Evolutionary conservation across 2,329 filamentous ascomycete genomes (phyloP), one percentile per base, ranked within the genome.

Genomic region (Rhinocladiella mackenziei): DNA sequence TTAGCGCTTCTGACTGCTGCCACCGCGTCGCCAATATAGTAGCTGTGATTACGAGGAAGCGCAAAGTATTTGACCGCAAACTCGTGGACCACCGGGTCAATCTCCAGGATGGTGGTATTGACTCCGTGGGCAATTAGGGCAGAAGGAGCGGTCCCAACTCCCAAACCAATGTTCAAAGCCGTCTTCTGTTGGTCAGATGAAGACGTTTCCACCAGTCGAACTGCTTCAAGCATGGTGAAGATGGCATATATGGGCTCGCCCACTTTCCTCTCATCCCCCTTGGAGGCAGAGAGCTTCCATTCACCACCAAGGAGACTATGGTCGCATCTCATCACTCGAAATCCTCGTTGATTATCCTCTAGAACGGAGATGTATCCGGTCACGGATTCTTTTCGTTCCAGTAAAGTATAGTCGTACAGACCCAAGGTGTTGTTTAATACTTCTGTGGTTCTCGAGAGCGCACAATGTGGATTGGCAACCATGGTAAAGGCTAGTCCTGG

Each of bases 191-290:
- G 66, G 9, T 19, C 31, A 1, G 28, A 7, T 6, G 48, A 43
- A 9, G 39, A 11, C 1, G 72, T 72, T 56, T 92, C 74, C 17
- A 95, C 74, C 22, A 98, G 75, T 15, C 92, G 79, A 5, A 97
- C 84, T 3, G 91, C 88, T 64, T 98, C 92, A 1, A 98, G 78
- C 76, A 95, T 94, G 18, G 87, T 83, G 63, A 98, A 98, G n/a
- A 97, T 84, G 7, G 87, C 84, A 62, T 97, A 98, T 43, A 98
- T 87, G 0, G 91, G 88, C 65, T 98, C 92, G 8, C 80, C 78
- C 13, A 88, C 69, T 32, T 75, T 64, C 56, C 73, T 67, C 34
- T 62, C 48, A 2, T 64, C 76, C 60, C 69, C 38, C 67, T 73
- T 48, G 62, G 82, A 65, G 58, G 65, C 52, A 14, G 60, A 55